These are phyloP conservation scores for Axilococcus clingmanii DNA, from an alignment of 139 green algal species.

Conservation along the genomic window DNA sequence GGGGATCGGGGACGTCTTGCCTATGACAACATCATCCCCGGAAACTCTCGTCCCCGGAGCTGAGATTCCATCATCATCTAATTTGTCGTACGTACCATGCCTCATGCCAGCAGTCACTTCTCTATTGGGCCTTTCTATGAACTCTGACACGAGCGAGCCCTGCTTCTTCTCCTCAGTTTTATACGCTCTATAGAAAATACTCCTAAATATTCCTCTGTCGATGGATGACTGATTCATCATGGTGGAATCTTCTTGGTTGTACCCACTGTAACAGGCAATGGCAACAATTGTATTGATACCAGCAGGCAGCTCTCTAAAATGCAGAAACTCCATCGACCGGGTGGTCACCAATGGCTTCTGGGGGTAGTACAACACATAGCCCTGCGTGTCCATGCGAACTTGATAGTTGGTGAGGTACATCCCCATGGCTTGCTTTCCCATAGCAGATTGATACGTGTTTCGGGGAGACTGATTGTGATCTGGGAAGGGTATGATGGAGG, in stretches of 20 bases:
- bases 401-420: slow-evolving; percentile 89
- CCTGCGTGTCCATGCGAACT: slow-evolving; percentile 65
- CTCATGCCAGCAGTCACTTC: slow-evolving; percentile 54
- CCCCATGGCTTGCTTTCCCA: slow-evolving; percentile 94
- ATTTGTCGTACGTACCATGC: slow-evolving; percentile 95
- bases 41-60: slow-evolving; percentile 71
- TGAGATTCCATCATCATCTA: slow-evolving; percentile 92
- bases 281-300: slow-evolving; percentile 92
- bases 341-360: slow-evolving; percentile 95
- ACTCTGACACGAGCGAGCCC: slow-evolving; percentile 64
- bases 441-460: slow-evolving; percentile 93
- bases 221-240: slow-evolving; percentile 97
- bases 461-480: slow-evolving; percentile 98
- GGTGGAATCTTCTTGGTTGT: slow-evolving; percentile 98
- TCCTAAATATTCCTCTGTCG: slow-evolving; percentile 94
- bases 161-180: slow-evolving; percentile 83
- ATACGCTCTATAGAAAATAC: slow-evolving; percentile 91
- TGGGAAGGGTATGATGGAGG: slow-evolving; percentile 97
- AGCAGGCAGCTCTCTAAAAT: slow-evolving; percentile 74
- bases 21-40: slow-evolving; percentile 75
- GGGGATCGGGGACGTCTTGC: slow-evolving; percentile 65
- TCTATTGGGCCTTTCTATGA: slow-evolving; percentile 79
- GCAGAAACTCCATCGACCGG: slow-evolving; percentile 77
- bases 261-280: slow-evolving; percentile 94
- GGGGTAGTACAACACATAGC: slow-evolving; percentile 93